Evolutionary conservation across 2,329 filamentous ascomycete genomes (phyloP), one percentile per base, ranked within the genome.

Genomic region (Dryadomyces sulphureus): DNA sequence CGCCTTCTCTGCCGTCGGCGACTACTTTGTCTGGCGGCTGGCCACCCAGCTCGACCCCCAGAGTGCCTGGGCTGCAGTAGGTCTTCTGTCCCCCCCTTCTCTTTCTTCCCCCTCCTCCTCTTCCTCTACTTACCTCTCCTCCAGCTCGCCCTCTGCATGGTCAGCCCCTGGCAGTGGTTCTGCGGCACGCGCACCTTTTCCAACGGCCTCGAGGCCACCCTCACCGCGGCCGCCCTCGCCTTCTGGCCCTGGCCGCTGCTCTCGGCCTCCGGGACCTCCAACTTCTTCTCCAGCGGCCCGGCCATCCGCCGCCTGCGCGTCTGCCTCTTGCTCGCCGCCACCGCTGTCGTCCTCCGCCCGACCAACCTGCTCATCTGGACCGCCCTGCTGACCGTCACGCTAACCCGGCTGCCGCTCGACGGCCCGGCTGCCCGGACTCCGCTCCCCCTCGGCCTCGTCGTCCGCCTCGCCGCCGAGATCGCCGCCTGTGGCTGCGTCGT

Each of bases 81-180:
- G 78, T 69, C 50, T n/a, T 32, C 24, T 42, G n/a, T n/a, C n/a
- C n/a, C n/a, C n/a, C n/a, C n/a, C n/a, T 36, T 17, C 22, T 14
- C 27, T 44, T 7, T 20, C 25, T 32, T n/a, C n/a, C n/a, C n/a
- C n/a, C 27, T 9, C 12, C 5, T 25, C 3, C 14, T 47, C 9
- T n/a, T 30, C n/a, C 4, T 35, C 7, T 35, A 24, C 1, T 17
- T 5, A 4, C 12, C 12, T n/a, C 4, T 20, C 25, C 19, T 24
- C 30, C 51, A 88, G 80, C 68, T 94, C 40, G 71, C 74, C 48
- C 72, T 92, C 63, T 80, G 79, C 3, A 62, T 84, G 38, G 67
- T 79, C 56, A 94, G 79, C 62, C 86, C 92, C 7, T 98, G 92
- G 88, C 87, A 95, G 61, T 96, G 86, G 85, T 96, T 92, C 63